A percentile compares a stretch with the other conserved stretches of the same genome.
phyloP scores from a whole-genome alignment of 805 yeast genomes.

The Candida andamanensis region DNA sequence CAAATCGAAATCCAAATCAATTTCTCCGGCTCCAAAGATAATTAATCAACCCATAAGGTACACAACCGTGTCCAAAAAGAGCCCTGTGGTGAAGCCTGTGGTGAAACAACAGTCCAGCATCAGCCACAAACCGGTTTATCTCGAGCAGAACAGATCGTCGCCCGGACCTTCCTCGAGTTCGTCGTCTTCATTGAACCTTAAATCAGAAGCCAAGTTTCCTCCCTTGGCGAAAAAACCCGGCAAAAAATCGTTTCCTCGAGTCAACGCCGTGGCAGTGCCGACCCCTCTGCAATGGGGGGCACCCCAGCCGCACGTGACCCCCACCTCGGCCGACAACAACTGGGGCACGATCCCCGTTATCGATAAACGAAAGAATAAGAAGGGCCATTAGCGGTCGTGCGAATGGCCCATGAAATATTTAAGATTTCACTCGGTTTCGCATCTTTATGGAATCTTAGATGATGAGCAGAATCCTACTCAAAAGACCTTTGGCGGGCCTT shows the following conservation, averaged over 20 bases:
- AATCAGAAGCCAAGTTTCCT: conserved; percentile 40
- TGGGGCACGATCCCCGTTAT: conserved; percentile 10
- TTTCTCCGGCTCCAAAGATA: conserved; percentile 9
- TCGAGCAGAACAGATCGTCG: conserved; percentile 21
- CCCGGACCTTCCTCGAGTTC: conserved; percentile 17
- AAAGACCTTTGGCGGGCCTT: too few relatives aligned
- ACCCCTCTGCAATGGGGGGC: conserved; percentile 19
- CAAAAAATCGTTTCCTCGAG: conserved; percentile 48
- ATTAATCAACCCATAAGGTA: conserved; percentile 31
- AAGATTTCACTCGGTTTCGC: too few relatives aligned
- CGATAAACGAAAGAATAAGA: conserved; percentile 11
- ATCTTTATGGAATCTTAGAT: too few relatives aligned
- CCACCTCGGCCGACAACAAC: conserved; percentile 5
- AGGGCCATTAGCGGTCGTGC: too few relatives aligned
- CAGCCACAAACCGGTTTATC: conserved; percentile 27
- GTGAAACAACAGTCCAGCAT: conserved; percentile 5
- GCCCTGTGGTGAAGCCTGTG: conserved; percentile 4
- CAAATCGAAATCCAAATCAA: conserved; percentile 15
- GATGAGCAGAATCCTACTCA: too few relatives aligned
- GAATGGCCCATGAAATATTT: too few relatives aligned
- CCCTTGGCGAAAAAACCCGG: conserved; percentile 38
- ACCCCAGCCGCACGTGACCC: conserved; percentile 2
- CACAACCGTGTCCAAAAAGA: conserved; percentile 23
- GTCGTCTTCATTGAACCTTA: conserved; percentile 11
- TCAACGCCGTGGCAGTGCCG: conserved; percentile 37